Conservation (phyloP, 371 early-diverging fungal species). For the Apophysomyces sp. region DNA sequence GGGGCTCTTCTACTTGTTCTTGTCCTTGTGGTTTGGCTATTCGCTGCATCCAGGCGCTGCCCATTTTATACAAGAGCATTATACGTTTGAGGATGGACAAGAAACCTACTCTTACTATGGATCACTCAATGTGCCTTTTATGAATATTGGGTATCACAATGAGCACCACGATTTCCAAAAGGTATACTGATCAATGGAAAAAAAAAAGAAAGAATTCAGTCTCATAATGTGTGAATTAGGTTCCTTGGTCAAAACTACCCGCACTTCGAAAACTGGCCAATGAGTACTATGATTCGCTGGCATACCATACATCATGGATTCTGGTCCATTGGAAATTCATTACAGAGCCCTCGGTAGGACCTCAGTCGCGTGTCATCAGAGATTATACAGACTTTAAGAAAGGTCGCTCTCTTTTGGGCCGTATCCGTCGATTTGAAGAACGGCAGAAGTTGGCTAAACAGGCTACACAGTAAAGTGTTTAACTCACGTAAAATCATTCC, state of each 20-base stretch:
- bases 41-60: slow-evolving; percentile 95
- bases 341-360: slow-evolving; percentile 68
- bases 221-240: no score
- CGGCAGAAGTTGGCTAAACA: background rate
- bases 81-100: slow-evolving; percentile 92
- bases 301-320: slow-evolving; percentile 89
- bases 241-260: slow-evolving; percentile 93
- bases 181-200: slow-evolving; percentile 33
- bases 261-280: slow-evolving; percentile 76
- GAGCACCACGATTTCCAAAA: slow-evolving; percentile 97
- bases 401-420: slow-evolving; percentile 52
- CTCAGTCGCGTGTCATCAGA: slow-evolving; percentile 83
- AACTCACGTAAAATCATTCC: background rate
- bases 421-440: slow-evolving; percentile 26
- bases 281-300: slow-evolving; percentile 88
- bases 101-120: slow-evolving; percentile 99
- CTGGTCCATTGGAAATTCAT: slow-evolving; percentile 84
- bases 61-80: slow-evolving; percentile 98
- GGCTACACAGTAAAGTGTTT: background rate
- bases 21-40: slow-evolving; percentile 87
- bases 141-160: slow-evolving; percentile 95
- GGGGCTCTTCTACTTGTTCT: slow-evolving; percentile 74
- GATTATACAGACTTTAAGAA: slow-evolving; percentile 68
- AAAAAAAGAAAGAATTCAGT: no score
- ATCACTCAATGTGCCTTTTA: slow-evolving; percentile 75